phyloP scores from a whole-genome alignment of 148 eudicot genomes.

The Rhododendron vialii region DNA sequence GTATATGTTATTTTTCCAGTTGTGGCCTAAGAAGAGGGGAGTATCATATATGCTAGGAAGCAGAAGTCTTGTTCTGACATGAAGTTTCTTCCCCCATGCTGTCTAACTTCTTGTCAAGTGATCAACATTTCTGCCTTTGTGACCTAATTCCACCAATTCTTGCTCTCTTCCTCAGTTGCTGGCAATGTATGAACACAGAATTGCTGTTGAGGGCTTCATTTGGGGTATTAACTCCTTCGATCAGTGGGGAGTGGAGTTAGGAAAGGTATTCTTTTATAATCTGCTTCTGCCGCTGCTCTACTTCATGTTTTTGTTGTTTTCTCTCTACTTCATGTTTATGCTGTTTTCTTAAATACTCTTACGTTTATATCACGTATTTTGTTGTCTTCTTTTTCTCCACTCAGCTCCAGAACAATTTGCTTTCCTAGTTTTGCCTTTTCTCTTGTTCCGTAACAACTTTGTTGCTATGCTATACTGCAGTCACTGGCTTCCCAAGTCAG shows the following conservation, averaged over 20 bases:
- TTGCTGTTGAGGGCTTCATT: conserved; percentile 92
- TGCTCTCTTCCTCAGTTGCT: conserved; percentile 51
- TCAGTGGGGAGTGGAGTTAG: conserved; percentile 99
- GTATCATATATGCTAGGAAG: background rate
- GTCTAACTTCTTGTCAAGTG: background rate
- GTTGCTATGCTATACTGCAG: conserved; percentile 34
- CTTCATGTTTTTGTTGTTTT: background rate
- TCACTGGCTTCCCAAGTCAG: conserved; percentile 91
- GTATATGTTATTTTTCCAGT: background rate
- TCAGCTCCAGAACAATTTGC: background rate
- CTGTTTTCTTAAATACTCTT: background rate
- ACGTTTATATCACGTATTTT: background rate
- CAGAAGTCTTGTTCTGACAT: background rate
- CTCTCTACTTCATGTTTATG: background rate
- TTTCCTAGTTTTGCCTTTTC: background rate
- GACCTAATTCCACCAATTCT: conserved; percentile 7
- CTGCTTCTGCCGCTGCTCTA: background rate
- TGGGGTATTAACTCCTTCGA: conserved; percentile 99
- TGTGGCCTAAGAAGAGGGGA: background rate
- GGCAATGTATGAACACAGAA: conserved; percentile 92
- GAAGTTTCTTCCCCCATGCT: background rate
- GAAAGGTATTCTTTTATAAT: conserved; percentile 58
- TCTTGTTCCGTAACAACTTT: background rate
- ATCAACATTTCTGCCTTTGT: background rate
- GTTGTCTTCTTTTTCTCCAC: background rate